Conservation (phyloP, 2,329 filamentous ascomycete genomes). For the Neurospora sp. region DNA sequence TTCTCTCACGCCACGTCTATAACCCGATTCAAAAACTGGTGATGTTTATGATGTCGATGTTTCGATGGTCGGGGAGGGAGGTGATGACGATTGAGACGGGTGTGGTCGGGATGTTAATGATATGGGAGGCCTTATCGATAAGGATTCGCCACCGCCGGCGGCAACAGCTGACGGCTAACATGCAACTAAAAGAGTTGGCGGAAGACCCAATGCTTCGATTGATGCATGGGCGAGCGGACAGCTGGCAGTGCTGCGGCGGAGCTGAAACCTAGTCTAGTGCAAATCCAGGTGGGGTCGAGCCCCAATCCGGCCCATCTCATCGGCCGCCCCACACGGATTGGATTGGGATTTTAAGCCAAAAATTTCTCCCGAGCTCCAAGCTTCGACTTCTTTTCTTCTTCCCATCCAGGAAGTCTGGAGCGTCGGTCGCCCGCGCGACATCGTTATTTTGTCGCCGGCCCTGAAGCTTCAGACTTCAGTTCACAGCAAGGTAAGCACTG, state of each 20-base stretch:
- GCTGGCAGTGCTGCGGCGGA: background rate
- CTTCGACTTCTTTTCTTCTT: conserved; percentile 14
- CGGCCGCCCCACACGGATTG: conserved; percentile 11
- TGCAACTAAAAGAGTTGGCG: background rate
- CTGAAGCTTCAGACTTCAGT: background rate
- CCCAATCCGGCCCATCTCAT: background rate
- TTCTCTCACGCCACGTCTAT: background rate
- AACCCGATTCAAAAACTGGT: background rate
- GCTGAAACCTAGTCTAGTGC: background rate
- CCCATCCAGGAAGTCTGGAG: conserved; percentile 8
- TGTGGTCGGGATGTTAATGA: background rate
- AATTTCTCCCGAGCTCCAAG: conserved; percentile 13
- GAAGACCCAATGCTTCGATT: background rate
- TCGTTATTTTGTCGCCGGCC: background rate
- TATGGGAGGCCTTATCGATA: background rate
- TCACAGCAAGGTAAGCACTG: conserved; percentile 20
- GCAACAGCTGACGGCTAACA: background rate
- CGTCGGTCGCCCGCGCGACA: conserved; percentile 2
- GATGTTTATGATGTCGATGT: background rate
- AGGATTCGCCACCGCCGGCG: background rate
- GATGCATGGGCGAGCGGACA: background rate
- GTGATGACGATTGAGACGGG: background rate
- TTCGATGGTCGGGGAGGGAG: background rate
- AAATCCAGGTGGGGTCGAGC: background rate
- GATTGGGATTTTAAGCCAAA: conserved; percentile 12